Evolutionary conservation across 768 basidiomycete species (phyloP).

Genomic region (Boletellus emodensis): DNA sequence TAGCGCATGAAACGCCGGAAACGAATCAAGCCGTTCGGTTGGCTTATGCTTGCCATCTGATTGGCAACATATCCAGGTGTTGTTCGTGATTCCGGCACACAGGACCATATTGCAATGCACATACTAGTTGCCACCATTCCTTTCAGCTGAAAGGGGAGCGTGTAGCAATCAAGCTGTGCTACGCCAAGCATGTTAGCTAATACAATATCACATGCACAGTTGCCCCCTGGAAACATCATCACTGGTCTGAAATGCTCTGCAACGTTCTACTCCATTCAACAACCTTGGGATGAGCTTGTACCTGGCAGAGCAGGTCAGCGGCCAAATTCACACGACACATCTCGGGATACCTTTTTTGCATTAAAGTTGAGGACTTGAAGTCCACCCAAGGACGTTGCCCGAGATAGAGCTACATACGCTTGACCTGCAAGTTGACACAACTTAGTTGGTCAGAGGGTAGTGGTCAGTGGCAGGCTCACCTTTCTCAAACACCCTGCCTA

Average conservation of each 20-base stretch:
- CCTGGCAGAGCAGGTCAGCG: conserved; percentile 37
- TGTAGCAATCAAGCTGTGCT: too few species aligned
- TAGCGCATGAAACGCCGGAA: too few species aligned
- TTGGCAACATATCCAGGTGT: too few species aligned
- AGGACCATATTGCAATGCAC: too few species aligned
- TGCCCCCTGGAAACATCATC: not conserved
- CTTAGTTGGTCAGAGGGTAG: conserved; percentile 1
- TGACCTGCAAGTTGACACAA: conserved; percentile 59
- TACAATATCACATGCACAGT: not conserved
- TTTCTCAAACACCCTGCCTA: conserved; percentile 91
- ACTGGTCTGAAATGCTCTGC: conserved; percentile 38
- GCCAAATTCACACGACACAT: not conserved
- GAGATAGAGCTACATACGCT: conserved; percentile 88
- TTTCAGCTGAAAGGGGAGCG: too few species aligned
- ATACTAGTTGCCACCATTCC: too few species aligned
- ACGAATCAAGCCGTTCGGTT: too few species aligned
- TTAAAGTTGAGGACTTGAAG: conserved; percentile 83
- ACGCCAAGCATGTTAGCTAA: not conserved
- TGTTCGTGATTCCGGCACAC: too few species aligned
- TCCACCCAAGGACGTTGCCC: conserved; percentile 81
- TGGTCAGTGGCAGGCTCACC: conserved; percentile 39
- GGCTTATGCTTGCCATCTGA: too few species aligned
- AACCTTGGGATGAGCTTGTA: conserved; percentile 70
- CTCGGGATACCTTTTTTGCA: conserved; percentile 53
- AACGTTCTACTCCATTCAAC: conserved; percentile 68